Evolutionary conservation across 192 early-diverging fungal genomes (phyloP), one percentile per base, ranked within the genome.

Genomic region (Backusella westeae): DNA sequence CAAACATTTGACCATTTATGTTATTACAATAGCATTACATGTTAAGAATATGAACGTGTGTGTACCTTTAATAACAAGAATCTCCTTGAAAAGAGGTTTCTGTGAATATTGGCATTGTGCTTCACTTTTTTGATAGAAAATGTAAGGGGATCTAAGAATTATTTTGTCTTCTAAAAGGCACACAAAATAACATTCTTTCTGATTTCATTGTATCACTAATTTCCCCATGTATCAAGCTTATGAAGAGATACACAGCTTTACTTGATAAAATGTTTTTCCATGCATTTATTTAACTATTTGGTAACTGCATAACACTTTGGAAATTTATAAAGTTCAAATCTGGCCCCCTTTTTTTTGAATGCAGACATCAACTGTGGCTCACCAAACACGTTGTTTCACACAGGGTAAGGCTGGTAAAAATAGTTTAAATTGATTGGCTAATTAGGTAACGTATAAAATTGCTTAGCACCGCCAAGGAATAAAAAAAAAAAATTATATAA

Each of bases 371-470:
- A 29, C 26, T 63, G 56, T 63, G 56, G 56, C 56, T 63, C 56
- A 63, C 56, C 56, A 63, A 63, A 29, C 56, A 63, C 56, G 56
- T 63, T 63, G 56, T 63, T 63, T 63, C 56, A 63, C 56, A 63
- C 21, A 63, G 56, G 56, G 56, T 26, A 63, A 63, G 56, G 56
- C 56, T 63, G 56, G 56, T 63, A 63, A 63, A 63, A 63, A 63
- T 63, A 63, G 26, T 0, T 63, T 29, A 29, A 26, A 9, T 63
- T 63, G 26, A 63, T 63, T 63, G 56, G 56, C 56, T 63, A 63
- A 63, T 63, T 63, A 29, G 26, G 26, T 63, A 29, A 63, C 56
- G 56, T 63, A 63, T 63, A 26, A 14, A 29, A 63, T 63, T 63
- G 56, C 56, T 63, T 63, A 63, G 56, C 56, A 63, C 56, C 4